Evolutionary conservation across 768 basidiomycete genomes (phyloP).

Genomic region (Kwoniella dendrophila): DNA sequence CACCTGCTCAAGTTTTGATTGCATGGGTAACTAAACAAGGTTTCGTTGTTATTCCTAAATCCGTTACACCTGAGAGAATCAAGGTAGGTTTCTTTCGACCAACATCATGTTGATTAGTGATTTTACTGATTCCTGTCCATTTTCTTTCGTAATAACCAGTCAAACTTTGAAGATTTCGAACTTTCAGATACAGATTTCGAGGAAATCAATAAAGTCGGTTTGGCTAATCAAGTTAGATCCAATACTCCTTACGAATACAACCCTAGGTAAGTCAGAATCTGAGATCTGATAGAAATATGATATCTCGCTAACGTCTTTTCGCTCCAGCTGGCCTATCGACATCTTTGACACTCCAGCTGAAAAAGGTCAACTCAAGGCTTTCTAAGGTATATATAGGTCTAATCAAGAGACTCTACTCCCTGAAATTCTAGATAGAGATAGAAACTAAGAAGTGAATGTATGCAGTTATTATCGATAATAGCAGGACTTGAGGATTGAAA

Average conservation of each 20-base stretch:
- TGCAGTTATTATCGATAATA: background rate
- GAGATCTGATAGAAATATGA: background rate
- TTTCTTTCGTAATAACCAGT: no score
- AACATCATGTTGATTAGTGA: slow-evolving; percentile 2
- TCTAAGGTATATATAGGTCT: no score
- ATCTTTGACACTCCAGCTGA: slow-evolving; percentile 70
- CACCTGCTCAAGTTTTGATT: slow-evolving; percentile 77
- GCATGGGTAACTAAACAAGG: slow-evolving; percentile 78
- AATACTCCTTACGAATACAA: slow-evolving; percentile 68
- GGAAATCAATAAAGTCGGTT: slow-evolving; percentile 62
- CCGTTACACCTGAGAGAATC: slow-evolving; percentile 62
- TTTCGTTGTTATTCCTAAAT: slow-evolving; percentile 82
- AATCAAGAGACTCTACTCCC: no score
- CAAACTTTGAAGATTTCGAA: slow-evolving; percentile 76
- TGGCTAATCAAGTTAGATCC: slow-evolving; percentile 62
- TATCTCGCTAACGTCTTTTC: background rate
- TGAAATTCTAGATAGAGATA: background rate
- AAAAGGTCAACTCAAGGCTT: slow-evolving; percentile 43
- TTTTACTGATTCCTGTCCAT: background rate
- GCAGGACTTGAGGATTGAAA: no score
- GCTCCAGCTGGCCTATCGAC: slow-evolving; percentile 67
- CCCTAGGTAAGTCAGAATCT: slow-evolving; percentile 53
- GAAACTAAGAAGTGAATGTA: background rate
- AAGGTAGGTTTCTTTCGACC: slow-evolving; percentile 44
- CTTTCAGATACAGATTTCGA: slow-evolving; percentile 71